These are phyloP conservation scores for Aurinia saxatilis DNA, from an alignment of 345 rosid genomes.

Conservation along the genomic window DNA sequence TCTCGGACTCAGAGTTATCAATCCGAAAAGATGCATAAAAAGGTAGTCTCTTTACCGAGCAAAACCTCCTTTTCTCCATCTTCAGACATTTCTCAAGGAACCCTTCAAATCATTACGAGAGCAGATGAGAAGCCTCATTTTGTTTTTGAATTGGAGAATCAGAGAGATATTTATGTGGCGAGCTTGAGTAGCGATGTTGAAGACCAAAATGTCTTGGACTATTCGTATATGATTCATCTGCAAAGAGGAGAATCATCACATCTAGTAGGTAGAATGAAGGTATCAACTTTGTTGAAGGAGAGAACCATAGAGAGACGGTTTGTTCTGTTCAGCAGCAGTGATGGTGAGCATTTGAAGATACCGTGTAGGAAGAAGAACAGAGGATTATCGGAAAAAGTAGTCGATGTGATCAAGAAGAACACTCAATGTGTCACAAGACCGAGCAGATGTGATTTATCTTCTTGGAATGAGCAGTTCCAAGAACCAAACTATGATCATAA, in stretches of 20 bases:
- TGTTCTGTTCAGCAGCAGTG: conserved; percentile 42
- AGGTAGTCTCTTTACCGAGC: background rate
- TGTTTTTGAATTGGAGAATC: conserved; percentile 53
- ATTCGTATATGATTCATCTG: conserved; percentile 44
- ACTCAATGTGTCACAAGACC: conserved; percentile 40
- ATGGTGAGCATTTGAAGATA: conserved; percentile 31
- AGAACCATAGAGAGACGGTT: conserved; percentile 54
- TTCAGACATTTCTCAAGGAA: conserved; percentile 42
- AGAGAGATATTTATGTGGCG: conserved; percentile 49
- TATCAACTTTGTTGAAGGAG: conserved; percentile 46
- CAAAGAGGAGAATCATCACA: conserved; percentile 28
- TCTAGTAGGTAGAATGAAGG: conserved; percentile 63
- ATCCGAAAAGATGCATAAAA: background rate
- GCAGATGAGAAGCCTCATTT: conserved; percentile 44
- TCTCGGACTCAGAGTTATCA: conserved; percentile 27
- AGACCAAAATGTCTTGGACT: conserved; percentile 31
- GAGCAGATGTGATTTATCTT: conserved; percentile 7
- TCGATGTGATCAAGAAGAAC: conserved; percentile 40
- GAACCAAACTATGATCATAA: conserved; percentile 23
- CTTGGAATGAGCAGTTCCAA: conserved; percentile 37
- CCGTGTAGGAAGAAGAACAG: conserved; percentile 31
- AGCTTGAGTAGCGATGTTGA: conserved; percentile 32
- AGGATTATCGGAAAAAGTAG: conserved; percentile 51
- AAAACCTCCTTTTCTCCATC: conserved; percentile 25
- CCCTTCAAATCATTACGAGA: conserved; percentile 58